These are phyloP conservation scores for Lasiodiplodia hormozganensis DNA, from an alignment of 2,329 filamentous ascomycete species.

Conservation along the genomic window DNA sequence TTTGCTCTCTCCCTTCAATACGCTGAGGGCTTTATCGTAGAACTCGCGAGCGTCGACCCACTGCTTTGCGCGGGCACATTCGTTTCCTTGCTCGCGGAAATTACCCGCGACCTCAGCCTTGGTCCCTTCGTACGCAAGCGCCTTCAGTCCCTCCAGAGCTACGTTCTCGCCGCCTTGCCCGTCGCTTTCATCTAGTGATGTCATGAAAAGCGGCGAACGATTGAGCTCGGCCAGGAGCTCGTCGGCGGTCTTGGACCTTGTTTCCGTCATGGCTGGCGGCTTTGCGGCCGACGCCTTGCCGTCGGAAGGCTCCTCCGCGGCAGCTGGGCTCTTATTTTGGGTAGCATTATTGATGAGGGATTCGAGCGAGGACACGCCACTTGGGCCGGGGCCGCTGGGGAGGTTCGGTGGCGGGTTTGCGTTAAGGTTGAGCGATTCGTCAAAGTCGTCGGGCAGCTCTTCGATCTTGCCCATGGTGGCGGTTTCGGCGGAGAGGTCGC, in stretches of 20 bases:
- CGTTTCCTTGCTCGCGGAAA: conserved; percentile 93
- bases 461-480: conserved; percentile 48
- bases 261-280: conserved; percentile 65
- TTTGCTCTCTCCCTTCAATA: conserved; percentile 63
- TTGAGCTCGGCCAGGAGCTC: conserved; percentile 71
- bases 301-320: conserved; percentile 26
- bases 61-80: conserved; percentile 75
- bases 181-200: conserved; percentile 72
- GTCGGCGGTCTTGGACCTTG: conserved; percentile 63
- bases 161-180: conserved; percentile 75
- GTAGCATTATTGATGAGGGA: conserved; percentile 23
- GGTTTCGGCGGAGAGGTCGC: background rate
- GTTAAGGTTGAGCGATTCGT: conserved; percentile 54
- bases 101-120: conserved; percentile 80
- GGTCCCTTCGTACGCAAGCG: conserved; percentile 91
- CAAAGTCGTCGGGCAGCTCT: conserved; percentile 59
- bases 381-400: conserved; percentile 10
- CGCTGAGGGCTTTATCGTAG: conserved; percentile 83
- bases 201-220: conserved; percentile 92
- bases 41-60: conserved; percentile 90
- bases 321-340: background rate
- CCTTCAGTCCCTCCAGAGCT: conserved; percentile 84
- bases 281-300: conserved; percentile 51
- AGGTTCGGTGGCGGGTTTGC: background rate
- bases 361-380: conserved; percentile 20